phyloP scores from a whole-genome alignment of 257 asterid species.

The Osmanthus fragrans region DNA sequence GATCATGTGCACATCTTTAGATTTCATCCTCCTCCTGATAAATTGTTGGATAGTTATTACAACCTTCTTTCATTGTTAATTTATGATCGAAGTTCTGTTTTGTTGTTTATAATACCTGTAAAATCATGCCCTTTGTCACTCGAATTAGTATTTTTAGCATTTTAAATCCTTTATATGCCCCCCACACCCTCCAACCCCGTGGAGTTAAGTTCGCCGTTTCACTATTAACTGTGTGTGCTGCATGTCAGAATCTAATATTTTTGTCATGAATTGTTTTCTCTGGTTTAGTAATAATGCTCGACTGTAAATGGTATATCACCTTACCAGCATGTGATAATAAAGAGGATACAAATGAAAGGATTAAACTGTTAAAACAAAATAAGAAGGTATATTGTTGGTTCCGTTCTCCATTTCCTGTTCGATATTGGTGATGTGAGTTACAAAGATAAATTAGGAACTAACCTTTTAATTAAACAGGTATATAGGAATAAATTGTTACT shows the following conservation, averaged over 20 bases:
- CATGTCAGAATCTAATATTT: not conserved
- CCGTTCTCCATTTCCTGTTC: not conserved
- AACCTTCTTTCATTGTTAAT: not conserved
- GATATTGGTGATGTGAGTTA: not conserved
- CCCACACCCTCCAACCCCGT: not conserved
- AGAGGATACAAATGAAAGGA: not conserved
- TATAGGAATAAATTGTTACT: too few species aligned
- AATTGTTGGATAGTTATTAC: not conserved
- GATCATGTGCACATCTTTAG: slow-evolving; percentile 5
- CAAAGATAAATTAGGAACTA: not conserved
- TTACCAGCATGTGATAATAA: slow-evolving; percentile 7
- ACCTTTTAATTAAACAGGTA: too few species aligned
- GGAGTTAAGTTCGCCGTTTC: not conserved
- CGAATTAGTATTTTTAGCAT: not conserved
- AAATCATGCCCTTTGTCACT: not conserved
- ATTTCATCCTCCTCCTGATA: not conserved
- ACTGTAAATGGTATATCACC: slow-evolving; percentile 6
- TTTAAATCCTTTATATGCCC: not conserved
- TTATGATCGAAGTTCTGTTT: not conserved
- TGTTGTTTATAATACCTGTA: not conserved
- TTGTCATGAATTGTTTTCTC: not conserved
- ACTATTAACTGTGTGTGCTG: not conserved
- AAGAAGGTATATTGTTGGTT: not conserved
- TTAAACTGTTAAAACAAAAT: not conserved
- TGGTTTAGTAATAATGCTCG: slow-evolving; percentile 3